Conservation (phyloP, 257 asterid species). For the Solanum infundibuliforme region DNA sequence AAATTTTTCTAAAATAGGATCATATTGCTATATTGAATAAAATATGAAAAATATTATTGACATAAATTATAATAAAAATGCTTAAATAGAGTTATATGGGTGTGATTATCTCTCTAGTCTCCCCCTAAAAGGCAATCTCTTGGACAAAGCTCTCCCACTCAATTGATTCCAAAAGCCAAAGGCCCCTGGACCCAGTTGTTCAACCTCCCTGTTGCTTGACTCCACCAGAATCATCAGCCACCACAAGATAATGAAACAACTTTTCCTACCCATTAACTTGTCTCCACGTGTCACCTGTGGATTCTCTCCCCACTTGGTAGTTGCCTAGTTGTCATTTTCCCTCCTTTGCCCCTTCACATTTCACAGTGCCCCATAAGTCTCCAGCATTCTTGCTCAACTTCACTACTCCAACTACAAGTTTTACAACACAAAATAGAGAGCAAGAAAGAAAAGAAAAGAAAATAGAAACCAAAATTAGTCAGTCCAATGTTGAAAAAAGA, state of each 20-base stretch:
- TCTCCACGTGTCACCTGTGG: conserved; percentile 40
- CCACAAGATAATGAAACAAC: conserved; percentile 39
- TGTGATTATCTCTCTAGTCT: background rate
- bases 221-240: conserved; percentile 14
- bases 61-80: background rate
- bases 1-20: background rate
- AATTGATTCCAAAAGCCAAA: conserved; percentile 13
- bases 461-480: background rate
- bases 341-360: background rate
- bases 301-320: conserved; percentile 13
- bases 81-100: background rate
- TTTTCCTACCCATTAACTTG: conserved; percentile 30
- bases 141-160: background rate
- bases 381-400: background rate
- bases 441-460: background rate
- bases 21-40: background rate
- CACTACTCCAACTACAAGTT: background rate
- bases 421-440: background rate
- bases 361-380: background rate
- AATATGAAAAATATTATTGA: background rate
- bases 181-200: conserved; percentile 3
- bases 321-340: background rate
- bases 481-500: conserved; percentile 25
- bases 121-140: background rate
- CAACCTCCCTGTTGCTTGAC: background rate